Evolutionary conservation across 2,329 filamentous ascomycete genomes (phyloP), one percentile per base, ranked within the genome.

Genomic region (Monilinia fructicola): DNA sequence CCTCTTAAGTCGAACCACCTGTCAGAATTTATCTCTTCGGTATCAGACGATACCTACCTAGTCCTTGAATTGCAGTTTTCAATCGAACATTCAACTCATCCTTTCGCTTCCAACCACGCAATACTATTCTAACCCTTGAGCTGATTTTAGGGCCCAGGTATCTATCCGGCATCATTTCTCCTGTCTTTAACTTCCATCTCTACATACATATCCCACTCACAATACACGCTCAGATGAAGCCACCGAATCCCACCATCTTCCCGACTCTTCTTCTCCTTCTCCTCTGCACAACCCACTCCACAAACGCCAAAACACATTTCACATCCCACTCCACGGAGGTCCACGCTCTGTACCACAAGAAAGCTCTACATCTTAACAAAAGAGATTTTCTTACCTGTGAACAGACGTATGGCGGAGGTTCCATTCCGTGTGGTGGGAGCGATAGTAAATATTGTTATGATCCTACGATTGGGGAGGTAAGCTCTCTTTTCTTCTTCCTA

Each of bases 391-490:
- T 70, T n/a, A 65, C 68, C 31, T 71, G 70, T 44, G 53, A 64
- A 4, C 42, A 72, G 48, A 70, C 68, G 1, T 72, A 69, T 12
- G 70, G 71, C 10, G 61, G 52, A 12, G 70, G 69, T 4, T 70
- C 68, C 0, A 52, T 70, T 3, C 65, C 56, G 0, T 72, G 68
- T 55, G 71, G 69, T 26, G 46, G 62, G 14, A 21, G 3, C 4
- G 53, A 60, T 14, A 71, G 68, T 52, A 40, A 46, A 48, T 72
- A 56, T 52, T 71, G 70, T 46, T 73, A 71, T 63, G 63, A 72
- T 70, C 71, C 71, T n/a, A 67, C 65, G 3, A 21, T 69, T 7
- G 70, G 69, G 46, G 70, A 73, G 44, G 69, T 70, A 58, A 12
- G 55, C 55, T 53, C 18, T 23, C 6, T 50, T 23, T 50, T 7